phyloP scores from a whole-genome alignment of 176 grass and related monocot species.

The Cenchrus purpureus region DNA sequence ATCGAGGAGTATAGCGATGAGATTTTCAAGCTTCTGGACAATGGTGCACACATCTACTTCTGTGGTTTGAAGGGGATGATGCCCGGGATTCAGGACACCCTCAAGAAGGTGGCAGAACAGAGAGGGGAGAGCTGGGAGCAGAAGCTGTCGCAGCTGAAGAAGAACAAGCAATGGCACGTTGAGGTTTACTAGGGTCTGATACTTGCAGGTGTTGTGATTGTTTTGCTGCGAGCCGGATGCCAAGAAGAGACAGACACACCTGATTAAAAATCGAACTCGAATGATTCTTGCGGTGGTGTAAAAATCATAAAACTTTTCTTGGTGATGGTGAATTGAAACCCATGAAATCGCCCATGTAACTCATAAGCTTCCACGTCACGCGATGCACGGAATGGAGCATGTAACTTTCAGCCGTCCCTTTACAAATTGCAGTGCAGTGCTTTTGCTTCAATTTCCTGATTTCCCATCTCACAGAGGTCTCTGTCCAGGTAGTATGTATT shows the following conservation, averaged over 20 bases:
- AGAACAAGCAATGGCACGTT: slow-evolving; percentile 99
- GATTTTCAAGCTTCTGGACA: slow-evolving; percentile 90
- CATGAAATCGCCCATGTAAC: slow-evolving; percentile 32
- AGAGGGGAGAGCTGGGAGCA: slow-evolving; percentile 96
- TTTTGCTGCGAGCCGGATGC: neutral
- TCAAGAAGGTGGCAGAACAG: slow-evolving; percentile 83
- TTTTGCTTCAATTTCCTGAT: neutral
- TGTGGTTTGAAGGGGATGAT: slow-evolving; percentile 98
- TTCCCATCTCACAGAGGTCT: neutral
- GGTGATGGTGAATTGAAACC: neutral
- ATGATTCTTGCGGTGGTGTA: slow-evolving; percentile 34
- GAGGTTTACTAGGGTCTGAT: slow-evolving; percentile 76
- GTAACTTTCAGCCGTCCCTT: slow-evolving; percentile 16
- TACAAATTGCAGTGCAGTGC: slow-evolving; percentile 7
- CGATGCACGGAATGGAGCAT: slow-evolving; percentile 38
- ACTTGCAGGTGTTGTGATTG: neutral
- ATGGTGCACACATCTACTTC: slow-evolving; percentile 91
- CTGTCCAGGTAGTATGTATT: neutral
- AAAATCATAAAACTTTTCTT: neutral
- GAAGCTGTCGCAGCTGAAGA: slow-evolving; percentile 83
- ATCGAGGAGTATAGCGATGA: slow-evolving; percentile 93
- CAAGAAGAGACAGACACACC: neutral
- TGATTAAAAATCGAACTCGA: neutral
- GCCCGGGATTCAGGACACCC: slow-evolving; percentile 90
- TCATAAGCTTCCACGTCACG: slow-evolving; percentile 45